A percentile compares a stretch with the other conserved stretches of the same genome.
phyloP scores from a whole-genome alignment of 2,329 filamentous ascomycete species.

The Xylaria sp. region DNA sequence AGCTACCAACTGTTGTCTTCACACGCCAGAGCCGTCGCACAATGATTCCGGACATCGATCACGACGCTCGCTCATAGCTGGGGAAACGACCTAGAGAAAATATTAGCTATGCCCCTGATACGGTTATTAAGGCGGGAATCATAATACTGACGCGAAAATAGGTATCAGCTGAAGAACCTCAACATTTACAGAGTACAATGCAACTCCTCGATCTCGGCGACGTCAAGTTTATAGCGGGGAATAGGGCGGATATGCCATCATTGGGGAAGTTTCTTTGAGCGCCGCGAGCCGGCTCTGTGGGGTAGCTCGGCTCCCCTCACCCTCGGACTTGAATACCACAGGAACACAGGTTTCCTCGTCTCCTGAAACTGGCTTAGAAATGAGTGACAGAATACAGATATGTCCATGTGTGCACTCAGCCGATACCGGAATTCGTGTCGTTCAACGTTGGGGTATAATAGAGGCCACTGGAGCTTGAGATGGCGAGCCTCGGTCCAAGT shows the following conservation, averaged over 20 bases:
- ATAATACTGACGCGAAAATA: not conserved
- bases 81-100: not conserved
- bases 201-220: slow-evolving; percentile 1
- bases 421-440: not conserved
- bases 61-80: not conserved
- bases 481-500: not conserved
- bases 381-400: not conserved
- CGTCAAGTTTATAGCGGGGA: slow-evolving; percentile 14
- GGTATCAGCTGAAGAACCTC: not conserved
- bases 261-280: slow-evolving; percentile 7
- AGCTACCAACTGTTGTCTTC: not conserved
- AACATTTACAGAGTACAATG: not conserved
- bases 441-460: not conserved
- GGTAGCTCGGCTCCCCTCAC: not conserved
- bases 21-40: slow-evolving; percentile 18
- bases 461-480: not conserved
- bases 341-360: not conserved
- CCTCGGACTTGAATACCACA: not conserved
- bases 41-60: slow-evolving; percentile 35
- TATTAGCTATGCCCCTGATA: not conserved
- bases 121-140: not conserved
- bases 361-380: not conserved
- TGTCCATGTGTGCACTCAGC: not conserved
- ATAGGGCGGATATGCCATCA: slow-evolving; percentile 26
- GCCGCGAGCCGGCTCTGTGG: slow-evolving; percentile 1